These are phyloP conservation scores for Syzygium aqueum DNA, from an alignment of 345 rosid genomes.

Conservation along the genomic window DNA sequence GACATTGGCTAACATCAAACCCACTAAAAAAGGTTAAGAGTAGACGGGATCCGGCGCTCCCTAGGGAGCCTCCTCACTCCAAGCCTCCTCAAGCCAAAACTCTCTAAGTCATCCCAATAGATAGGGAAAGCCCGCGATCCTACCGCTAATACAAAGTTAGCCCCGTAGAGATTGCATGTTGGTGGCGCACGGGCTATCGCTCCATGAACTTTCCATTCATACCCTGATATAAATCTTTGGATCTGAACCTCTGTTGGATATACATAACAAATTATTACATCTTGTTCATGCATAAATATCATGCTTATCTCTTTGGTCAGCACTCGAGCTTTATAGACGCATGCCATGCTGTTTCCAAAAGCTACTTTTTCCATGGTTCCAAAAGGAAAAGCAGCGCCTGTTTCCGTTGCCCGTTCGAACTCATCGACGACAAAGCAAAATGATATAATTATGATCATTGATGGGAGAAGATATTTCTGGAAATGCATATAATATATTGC, in stretches of 20 bases:
- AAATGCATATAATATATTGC: background rate
- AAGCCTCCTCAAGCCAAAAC: background rate
- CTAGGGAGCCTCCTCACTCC: background rate
- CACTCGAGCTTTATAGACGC: background rate
- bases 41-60: fast-evolving
- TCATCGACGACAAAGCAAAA: background rate
- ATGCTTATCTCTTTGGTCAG: background rate
- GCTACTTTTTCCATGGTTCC: background rate
- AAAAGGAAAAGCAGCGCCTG: background rate
- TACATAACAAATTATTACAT: background rate
- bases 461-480: background rate
- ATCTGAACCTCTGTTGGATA: background rate
- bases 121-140: background rate
- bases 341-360: background rate
- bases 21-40: background rate
- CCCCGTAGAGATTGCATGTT: background rate
- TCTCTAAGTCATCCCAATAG: background rate
- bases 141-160: background rate
- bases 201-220: background rate
- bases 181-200: background rate
- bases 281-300: background rate
- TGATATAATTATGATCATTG: background rate
- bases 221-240: background rate
- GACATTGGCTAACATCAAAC: background rate
- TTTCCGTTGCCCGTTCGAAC: background rate